Evolutionary conservation across 768 basidiomycete species (phyloP), one percentile per base, ranked within the genome.

Genomic region (Russula abietina): DNA sequence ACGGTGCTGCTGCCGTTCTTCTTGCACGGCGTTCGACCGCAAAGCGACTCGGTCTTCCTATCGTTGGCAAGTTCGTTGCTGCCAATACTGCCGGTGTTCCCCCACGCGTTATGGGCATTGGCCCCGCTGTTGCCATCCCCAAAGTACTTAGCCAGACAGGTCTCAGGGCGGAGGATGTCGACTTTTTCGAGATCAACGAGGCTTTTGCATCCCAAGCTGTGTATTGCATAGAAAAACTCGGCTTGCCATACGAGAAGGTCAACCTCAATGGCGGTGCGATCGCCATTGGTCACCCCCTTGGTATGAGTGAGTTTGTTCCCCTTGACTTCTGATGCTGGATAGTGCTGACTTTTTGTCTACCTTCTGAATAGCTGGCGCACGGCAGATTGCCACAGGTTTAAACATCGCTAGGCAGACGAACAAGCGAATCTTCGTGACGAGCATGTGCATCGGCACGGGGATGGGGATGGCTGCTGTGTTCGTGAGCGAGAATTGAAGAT

Each of bases 171-270:
- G 75, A 82, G 51, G 93, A 95, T 69, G 77, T 96, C 67, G 93
- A 96, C 75, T 91, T 95, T 71, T 96, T 78, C 75, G 91, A 94
- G 76, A 92, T 93, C 74, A 94, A 94, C 72, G 92, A 93, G 74
- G 92, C 93, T 33, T 94, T 93, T 71, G 91, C 93, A 32, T 84
- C 82, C 33, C 88, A 90, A 73, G 91, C 91, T 2, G 77, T 94
- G 49, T 91, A 87, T 75, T 81, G 77, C 51, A 73, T 93, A 32
- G 75, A 89, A 67, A 81, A 83, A 67, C 74, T 96, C 57, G 83
- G 83, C 26, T 83, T 94, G 65, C 81, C 85, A 2, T 81, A 78
- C 64, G 81, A 84, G 69, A 94, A 91, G 74, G 91, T 96, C 53
- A 96, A 96, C 77, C 72, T 88, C 39, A 81, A 87, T 64, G 94